Evolutionary conservation across 2,329 filamentous ascomycete species (phyloP), one percentile per base, ranked within the genome.

Genomic region (Aspergillus fischeri): DNA sequence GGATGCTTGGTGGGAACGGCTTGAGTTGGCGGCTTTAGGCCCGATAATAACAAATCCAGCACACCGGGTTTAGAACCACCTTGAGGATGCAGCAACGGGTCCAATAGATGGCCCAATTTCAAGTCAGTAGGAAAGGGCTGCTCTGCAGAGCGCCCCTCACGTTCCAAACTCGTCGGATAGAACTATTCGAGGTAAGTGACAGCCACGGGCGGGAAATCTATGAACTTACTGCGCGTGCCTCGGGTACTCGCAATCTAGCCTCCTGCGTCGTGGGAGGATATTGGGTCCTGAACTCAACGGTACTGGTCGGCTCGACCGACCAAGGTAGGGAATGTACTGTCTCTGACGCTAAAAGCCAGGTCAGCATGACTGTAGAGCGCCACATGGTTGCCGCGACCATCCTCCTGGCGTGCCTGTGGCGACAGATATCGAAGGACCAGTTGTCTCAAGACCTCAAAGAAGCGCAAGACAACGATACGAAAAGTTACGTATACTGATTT

Each of bases 301-400:
- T 54, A 14, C 54, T 49, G 25, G 60, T 20, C 35, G 61, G 56
- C 38, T 62, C 55, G 41, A 65, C 63, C 17, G 56, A 52, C 50
- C 53, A 61, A 1, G 72, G 72, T 29, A 66, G 60, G 54, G 64
- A 64, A 44, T 63, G 52, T 28, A 64, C 68, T 55, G 60, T 62
- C 47, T 69, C 68, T 67, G 67, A 59, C 28, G 65, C 62, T 41
- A 74, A 61, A 54, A 72, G 61, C 68, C 71, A 73, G 57, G 65
- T 75, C 64, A 75, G 73, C 65, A 74, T 61, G 42, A 63, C 58
- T 56, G 63, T 55, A n/a, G 61, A 57, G 53, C 63, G 63, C 69
- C 63, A 70, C 58, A 56, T 61, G 28, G 57, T 56, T 28, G 52
- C 53, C 52, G 56, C 32, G 14, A 57, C 58, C 69, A 71, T 71